A percentile compares a stretch with the other conserved stretches of the same genome.
phyloP scores from a whole-genome alignment of 2,329 filamentous ascomycete genomes.

The Cladophialophora immunda region DNA sequence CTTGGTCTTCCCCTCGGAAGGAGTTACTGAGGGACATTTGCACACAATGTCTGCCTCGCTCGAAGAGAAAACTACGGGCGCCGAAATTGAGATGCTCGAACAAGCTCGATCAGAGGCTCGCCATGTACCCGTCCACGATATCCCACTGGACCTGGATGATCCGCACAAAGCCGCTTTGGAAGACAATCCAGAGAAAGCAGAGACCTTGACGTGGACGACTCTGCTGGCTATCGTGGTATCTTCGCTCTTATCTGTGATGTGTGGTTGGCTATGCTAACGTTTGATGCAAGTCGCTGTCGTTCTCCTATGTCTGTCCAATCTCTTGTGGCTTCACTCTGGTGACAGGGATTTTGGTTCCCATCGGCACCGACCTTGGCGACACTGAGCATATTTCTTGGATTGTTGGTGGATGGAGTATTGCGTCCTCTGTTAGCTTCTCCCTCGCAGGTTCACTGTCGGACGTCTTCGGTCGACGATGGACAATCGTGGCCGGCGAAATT shows the following conservation, averaged over 20 bases:
- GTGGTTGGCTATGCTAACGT: constrained; percentile 4
- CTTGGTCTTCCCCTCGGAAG: neutral
- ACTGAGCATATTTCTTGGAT: constrained; percentile 27
- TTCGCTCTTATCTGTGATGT: neutral
- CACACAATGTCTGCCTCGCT: constrained; percentile 11
- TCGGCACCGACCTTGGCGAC: constrained; percentile 31
- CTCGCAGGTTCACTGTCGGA: constrained; percentile 48
- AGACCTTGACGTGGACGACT: constrained; percentile 25
- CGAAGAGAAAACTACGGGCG: constrained; percentile 1
- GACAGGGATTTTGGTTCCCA: constrained; percentile 30
- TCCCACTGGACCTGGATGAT: constrained; percentile 30
- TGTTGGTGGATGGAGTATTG: constrained; percentile 28
- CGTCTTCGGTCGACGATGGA: constrained; percentile 49
- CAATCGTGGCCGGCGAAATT: constrained; percentile 43
- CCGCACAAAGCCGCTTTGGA: constrained; percentile 33
- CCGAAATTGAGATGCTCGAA: constrained; percentile 10
- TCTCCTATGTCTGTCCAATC: constrained; percentile 41
- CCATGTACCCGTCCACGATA: constrained; percentile 7
- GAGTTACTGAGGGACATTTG: neutral
- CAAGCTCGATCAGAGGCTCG: constrained; percentile 12
- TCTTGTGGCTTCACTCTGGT: constrained; percentile 44
- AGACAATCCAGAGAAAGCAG: constrained; percentile 32
- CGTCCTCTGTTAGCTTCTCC: constrained; percentile 36
- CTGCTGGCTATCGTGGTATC: constrained; percentile 26
- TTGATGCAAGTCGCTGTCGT: constrained; percentile 23